Base-by-base conservation (phyloP, 352 stramenopile genomes). In the Pythium rishiriense region DNA sequence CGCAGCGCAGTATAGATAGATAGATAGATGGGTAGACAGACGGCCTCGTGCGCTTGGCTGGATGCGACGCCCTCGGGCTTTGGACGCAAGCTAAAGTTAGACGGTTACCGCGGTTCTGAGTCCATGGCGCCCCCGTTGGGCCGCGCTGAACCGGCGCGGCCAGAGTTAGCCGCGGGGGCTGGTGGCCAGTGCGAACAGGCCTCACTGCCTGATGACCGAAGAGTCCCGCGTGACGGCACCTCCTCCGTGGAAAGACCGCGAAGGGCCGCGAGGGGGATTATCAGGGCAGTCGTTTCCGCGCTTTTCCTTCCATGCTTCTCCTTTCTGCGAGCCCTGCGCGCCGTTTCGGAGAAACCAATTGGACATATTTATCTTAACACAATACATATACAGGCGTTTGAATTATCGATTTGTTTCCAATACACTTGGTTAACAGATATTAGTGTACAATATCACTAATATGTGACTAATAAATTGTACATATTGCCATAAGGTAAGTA, bases 71-170 rank as follows among this genome's bases (percentile, higher is more conserved):
- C 21, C 22, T 31, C n/a, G 17, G 28, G 29, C 19, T 41, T 46
- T 53, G 15, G 41, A 12, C 4, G 43, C 29, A 54, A 3, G 29
- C 29, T 48, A 65, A 51, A 52, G 35, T 55, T 65, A 52, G 58
- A 65, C 47, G 39, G 58, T 65, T 58, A 51, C 28, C 54, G 19
- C 39, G 37, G 47, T 65, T 65, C 58, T 65, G 58, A 65, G 58
- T 58, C 49, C 31, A 53, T 37, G 31, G n/a, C 33, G 4, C 45
- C 56, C 56, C 50, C 56, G 48, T 55, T 63, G 56, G 56, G 33
- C 28, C 9, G 33, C 33, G 56, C 28, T 45, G 56, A 22, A 56
- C 56, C 47, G 48, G 58, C n/a, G n/a, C 19, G 14, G 22, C 48
- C 54, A 54, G 26, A 58, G 49, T 37, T 66, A 66, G 48, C 39